Evolutionary conservation across 306 rosid species (phyloP).

Genomic region (Styphnolobium japonicum): DNA sequence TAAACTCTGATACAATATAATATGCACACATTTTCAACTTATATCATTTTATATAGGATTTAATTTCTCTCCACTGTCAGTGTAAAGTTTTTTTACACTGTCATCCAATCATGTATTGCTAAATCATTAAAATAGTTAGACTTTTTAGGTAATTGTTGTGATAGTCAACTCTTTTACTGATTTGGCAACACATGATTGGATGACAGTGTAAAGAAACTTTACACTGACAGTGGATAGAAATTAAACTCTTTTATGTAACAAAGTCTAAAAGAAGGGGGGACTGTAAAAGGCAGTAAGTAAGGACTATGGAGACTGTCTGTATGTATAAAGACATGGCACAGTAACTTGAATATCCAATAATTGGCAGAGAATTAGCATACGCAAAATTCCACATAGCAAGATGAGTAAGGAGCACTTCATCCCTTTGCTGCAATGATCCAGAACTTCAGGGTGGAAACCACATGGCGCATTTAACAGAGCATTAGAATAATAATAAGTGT

Average conservation of each 20-base stretch:
- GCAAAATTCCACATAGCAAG: neutral
- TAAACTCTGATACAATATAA: neutral
- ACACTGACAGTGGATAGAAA: too few species aligned
- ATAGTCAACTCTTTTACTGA: too few species aligned
- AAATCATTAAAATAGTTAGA: too few species aligned
- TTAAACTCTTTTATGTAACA: too few species aligned
- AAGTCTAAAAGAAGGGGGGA: neutral
- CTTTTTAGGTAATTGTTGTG: too few species aligned
- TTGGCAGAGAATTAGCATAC: slow-evolving; percentile 2
- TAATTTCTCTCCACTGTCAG: too few species aligned
- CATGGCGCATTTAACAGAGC: neutral
- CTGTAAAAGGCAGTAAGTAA: neutral
- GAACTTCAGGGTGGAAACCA: neutral
- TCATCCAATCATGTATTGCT: too few species aligned
- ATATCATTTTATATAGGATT: too few species aligned
- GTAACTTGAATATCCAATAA: neutral
- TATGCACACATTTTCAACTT: neutral
- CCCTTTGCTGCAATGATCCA: neutral
- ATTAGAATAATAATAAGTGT: neutral
- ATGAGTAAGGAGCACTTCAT: neutral
- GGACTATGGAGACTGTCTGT: neutral
- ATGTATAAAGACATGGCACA: neutral
- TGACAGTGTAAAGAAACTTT: too few species aligned
- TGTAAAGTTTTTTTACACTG: too few species aligned
- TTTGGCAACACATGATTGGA: too few species aligned